phyloP scores from a whole-genome alignment of 169 alveolate genomes.

The Eimeria acervulina region DNA sequence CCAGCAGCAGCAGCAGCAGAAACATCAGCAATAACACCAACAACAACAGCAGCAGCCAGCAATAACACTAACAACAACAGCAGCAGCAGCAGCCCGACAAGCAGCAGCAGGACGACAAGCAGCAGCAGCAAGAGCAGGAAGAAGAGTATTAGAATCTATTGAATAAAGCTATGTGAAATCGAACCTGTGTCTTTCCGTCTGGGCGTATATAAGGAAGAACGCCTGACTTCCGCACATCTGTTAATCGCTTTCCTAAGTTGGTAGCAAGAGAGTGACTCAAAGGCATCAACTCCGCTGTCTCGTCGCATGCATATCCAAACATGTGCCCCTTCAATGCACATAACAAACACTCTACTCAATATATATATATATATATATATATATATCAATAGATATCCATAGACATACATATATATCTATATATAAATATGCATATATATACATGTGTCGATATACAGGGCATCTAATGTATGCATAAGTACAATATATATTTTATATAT shows the following conservation, averaged over 20 bases:
- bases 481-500: too few relatives aligned
- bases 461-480: too few relatives aligned
- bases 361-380: background rate
- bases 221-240: conserved; percentile 96
- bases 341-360: background rate
- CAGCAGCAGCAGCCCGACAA: conserved; percentile 62
- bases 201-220: conserved; percentile 98
- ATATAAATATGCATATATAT: background rate
- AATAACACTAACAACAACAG: background rate
- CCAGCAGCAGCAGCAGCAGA: conserved; percentile 21
- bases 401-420: too few relatives aligned
- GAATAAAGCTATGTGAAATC: too few relatives aligned
- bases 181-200: conserved; percentile 99
- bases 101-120: too few relatives aligned
- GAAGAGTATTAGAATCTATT: too few relatives aligned
- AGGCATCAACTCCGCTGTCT: conserved; percentile 98
- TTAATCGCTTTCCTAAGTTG: conserved; percentile 95
- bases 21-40: background rate
- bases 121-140: too few relatives aligned
- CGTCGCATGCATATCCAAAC: conserved; percentile 99
- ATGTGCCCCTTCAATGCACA: conserved; percentile 99
- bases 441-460: too few relatives aligned
- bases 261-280: conserved; percentile 98
- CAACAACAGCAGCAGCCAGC: background rate
- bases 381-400: too few relatives aligned